Conservation (phyloP, 1,284 basidiomycete species). For the Vanrija sp. region DNA sequence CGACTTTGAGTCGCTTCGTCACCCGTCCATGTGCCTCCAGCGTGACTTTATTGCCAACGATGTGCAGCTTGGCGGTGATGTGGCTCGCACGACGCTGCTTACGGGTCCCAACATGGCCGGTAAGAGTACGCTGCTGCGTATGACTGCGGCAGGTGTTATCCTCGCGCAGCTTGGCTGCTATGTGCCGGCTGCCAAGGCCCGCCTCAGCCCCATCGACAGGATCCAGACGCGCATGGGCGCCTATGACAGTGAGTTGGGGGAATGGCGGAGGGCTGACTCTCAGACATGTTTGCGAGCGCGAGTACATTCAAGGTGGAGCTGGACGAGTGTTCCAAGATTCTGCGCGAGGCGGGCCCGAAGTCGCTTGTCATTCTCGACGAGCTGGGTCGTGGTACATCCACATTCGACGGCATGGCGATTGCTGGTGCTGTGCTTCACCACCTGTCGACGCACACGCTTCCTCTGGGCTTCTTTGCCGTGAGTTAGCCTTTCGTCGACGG, state of each 20-base stretch:
- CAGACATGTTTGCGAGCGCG: slow-evolving; percentile 84
- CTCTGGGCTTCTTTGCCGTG: slow-evolving; percentile 59
- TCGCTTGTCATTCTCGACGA: slow-evolving; percentile 95
- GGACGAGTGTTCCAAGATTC: slow-evolving; percentile 89
- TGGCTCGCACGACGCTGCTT: slow-evolving; percentile 76
- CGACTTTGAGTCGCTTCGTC: slow-evolving; percentile 75
- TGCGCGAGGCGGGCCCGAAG: slow-evolving; percentile 82
- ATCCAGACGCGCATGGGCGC: slow-evolving; percentile 99
- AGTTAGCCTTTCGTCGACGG: slow-evolving; percentile 7
- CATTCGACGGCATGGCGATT: slow-evolving; percentile 90
- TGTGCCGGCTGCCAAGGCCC: slow-evolving; percentile 79
- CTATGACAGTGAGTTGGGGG: slow-evolving; percentile 62
- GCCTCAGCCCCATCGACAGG: slow-evolving; percentile 82
- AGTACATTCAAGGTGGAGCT: slow-evolving; percentile 96
- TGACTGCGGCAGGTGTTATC: slow-evolving; percentile 94
- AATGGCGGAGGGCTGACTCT: not conserved
- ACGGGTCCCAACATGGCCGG: slow-evolving; percentile 85
- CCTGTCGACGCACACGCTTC: slow-evolving; percentile 82
- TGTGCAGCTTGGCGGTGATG: slow-evolving; percentile 67
- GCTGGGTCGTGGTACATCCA: slow-evolving; percentile 63
- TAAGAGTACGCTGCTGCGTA: slow-evolving; percentile 81
- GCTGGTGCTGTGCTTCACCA: slow-evolving; percentile 91
- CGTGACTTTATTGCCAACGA: slow-evolving; percentile 91
- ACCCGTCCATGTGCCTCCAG: slow-evolving; percentile 73
- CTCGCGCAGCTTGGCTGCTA: slow-evolving; percentile 98